These are phyloP conservation scores for Hirsutella thompsonii DNA, from an alignment of 2,329 filamentous ascomycete genomes.

Conservation along the genomic window DNA sequence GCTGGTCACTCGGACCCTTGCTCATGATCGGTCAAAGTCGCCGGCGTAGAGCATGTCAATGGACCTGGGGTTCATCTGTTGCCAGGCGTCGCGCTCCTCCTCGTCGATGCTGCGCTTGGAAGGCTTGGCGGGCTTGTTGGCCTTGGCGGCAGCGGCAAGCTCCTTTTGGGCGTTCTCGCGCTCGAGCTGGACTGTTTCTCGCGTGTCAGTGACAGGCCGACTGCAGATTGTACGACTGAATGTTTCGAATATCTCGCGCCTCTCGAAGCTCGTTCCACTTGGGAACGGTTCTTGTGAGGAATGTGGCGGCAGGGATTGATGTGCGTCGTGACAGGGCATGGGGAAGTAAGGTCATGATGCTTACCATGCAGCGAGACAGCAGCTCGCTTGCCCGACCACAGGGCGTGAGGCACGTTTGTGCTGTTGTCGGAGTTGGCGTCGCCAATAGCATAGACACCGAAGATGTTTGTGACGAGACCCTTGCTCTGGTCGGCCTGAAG, in stretches of 20 bases:
- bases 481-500: conserved; percentile 26
- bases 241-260: not conserved
- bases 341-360: not conserved
- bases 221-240: not conserved
- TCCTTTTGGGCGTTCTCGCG: conserved; percentile 23
- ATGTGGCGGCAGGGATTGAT: not conserved
- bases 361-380: conserved; percentile 45
- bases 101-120: conserved; percentile 18
- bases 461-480: conserved; percentile 37
- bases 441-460: conserved; percentile 43
- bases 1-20: not conserved
- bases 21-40: conserved; percentile 18
- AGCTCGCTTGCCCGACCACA: conserved; percentile 44
- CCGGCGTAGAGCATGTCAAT: conserved; percentile 33
- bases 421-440: conserved; percentile 47
- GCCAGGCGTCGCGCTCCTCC: conserved; percentile 29
- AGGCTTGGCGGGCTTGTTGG: conserved; percentile 6
- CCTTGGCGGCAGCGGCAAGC: conserved; percentile 14
- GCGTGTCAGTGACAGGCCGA: not conserved
- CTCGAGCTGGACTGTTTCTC: conserved; percentile 24
- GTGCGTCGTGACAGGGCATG: not conserved
- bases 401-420: conserved; percentile 48
- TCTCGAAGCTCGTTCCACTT: not conserved
- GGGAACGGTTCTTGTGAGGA: not conserved
- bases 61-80: conserved; percentile 27